Evolutionary conservation across 495 filamentous ascomycete genomes (phyloP), one percentile per base, ranked within the genome.

Genomic region (Aspergillus nanangensis): DNA sequence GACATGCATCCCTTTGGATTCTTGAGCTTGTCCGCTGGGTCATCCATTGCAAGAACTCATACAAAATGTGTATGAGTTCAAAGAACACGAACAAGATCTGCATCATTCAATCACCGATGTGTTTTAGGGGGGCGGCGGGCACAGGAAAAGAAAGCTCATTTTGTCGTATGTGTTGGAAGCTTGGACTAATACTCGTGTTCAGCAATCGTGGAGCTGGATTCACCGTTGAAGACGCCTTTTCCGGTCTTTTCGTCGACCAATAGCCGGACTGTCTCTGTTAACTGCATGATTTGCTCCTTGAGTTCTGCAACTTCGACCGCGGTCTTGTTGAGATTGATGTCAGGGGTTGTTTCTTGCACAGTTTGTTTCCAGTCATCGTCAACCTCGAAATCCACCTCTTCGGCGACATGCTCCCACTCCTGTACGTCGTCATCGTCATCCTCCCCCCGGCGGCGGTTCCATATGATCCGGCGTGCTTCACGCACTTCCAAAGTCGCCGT

Each of bases 401-500:
- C 72, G 3, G 72, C 70, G 64, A 92, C 75, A 62, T 92, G 82
- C 58, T 97, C 93, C 93, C 93, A 98, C 60, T 97, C 91, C 63
- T 97, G 86, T 10, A 84, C 61, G 2, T 76, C 79, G 53, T 95
- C 88, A 52, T 98, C 93, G 48, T 97, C 93, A n/a, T 83, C 81
- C 55, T 96, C 91, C 9, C 90, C 88, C 11, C 83, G 71, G 11
- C 74, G 74, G 2, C 94, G 77, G 56, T 96, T 97, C 23, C 63
- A 67, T 5, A 69, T 71, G 35, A 98, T 86, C 13, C 70, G 72
- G 29, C 68, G 62, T 2, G 93, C 93, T 21, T 82, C 72, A 5
- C 78, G 74, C 4, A 77, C 79, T 61, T 98, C 93, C 36, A 91
- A 60, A 50, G 71, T 81, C 0, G 91, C 88, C 3, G 87, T 90